Base-by-base conservation (phyloP, 352 stramenopile genomes). In the Aphanomyces invadans region DNA sequence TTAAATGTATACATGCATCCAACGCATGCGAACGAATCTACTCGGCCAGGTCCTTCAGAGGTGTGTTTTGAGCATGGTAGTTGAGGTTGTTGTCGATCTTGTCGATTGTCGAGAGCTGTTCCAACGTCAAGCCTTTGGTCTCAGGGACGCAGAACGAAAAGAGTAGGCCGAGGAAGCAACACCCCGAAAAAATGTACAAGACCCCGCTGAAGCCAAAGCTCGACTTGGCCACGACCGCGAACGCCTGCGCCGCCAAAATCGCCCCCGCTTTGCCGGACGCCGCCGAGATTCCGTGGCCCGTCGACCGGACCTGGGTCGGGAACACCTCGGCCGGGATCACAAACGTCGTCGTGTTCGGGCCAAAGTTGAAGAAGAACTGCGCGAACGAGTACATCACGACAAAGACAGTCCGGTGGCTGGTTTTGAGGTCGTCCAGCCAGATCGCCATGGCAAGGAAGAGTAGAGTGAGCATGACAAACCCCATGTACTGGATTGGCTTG, bases 291-390 rank as follows among this genome's bases (percentile, higher is more conserved):
- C 87, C 87, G 71, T 95, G 87, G 44, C 82, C 85, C 33, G 86
- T 85, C 4, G 83, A 92, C 39, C 87, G 75, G 70, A 91, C 77
- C 44, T 86, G 77, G 32, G 85, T 94, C 1, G 84, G 85, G 70
- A 94, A 92, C 2, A 91, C 75, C 70, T 94, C 87, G 3, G 85
- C 79, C 0, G 87, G 83, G 64, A 94, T 88, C 56, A 95, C 81
- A 73, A 94, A 95, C 17, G 87, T 95, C 17, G 87, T 94, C 44
- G 77, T 72, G 70, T 88, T 88, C 46, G 82, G 80, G 1, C 80
- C 80, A 68, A 91, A 87, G 67, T 86, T 82, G 70, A 82, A 81
- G 59, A 81, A 81, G 69, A 85, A 81, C 64, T 81, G 74, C 52
- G 77, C 73, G 57, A 86, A 77, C 59, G 72, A 64, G 71, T 82